Percentiles rank a stretch among this genome's conserved stretches.
These are phyloP conservation scores for Gossypium stocksii DNA, from an alignment of 345 rosid species.

Conservation along the genomic window DNA sequence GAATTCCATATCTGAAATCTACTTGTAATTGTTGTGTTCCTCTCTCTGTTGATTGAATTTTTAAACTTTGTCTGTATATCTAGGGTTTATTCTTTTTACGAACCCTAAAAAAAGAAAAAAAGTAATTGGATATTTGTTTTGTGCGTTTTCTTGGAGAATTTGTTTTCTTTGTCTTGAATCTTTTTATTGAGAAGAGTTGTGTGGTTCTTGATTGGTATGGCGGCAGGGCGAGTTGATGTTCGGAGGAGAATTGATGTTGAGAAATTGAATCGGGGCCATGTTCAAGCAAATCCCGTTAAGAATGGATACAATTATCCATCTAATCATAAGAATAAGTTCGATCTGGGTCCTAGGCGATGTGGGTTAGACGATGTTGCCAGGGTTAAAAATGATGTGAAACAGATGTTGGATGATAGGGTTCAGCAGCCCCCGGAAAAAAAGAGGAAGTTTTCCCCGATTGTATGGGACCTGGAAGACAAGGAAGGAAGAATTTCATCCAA, in stretches of 20 bases:
- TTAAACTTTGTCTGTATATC: not conserved
- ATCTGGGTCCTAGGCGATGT: constrained; percentile 9
- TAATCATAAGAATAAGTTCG: not conserved
- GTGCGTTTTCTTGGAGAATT: not conserved
- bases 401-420: constrained; percentile 22
- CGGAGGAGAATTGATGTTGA: constrained; percentile 3
- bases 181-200: constrained; percentile 12
- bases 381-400: constrained; percentile 23
- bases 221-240: constrained; percentile 14
- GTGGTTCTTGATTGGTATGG: constrained; percentile 13
- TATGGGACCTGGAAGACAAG: constrained; percentile 12
- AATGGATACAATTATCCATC: not conserved
- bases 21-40: not conserved
- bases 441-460: constrained; percentile 58
- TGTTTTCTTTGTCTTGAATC: not conserved
- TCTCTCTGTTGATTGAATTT: not conserved
- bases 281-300: not conserved
- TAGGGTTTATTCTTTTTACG: not conserved
- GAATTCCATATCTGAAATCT: not conserved
- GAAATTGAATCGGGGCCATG: not conserved
- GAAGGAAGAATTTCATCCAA: constrained; percentile 23
- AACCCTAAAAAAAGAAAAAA: not conserved
- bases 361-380: constrained; percentile 18
- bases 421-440: constrained; percentile 49
- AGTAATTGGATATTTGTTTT: not conserved